Evolutionary conservation across 768 basidiomycete species (phyloP), one percentile per base, ranked within the genome.

Genomic region (Boletus reticulatus): DNA sequence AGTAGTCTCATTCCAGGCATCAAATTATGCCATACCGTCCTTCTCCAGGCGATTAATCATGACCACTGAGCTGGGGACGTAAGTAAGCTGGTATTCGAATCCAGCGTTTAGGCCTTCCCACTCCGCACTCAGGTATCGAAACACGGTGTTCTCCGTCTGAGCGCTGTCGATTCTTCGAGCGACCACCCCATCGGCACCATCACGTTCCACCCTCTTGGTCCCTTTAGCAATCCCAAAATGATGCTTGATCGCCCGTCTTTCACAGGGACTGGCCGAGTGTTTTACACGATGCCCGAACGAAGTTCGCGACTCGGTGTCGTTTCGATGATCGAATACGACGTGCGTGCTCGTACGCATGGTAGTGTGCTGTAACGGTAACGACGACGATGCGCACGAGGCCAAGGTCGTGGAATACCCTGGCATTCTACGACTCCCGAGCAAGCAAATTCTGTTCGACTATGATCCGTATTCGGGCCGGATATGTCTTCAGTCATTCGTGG

Each of bases 401-500:
- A 56, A 43, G 36, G 29, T 47, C 13, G 9, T 34, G 0, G 49
- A 64, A 6, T 57, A 64, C 32, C 46, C 42, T 24, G 51, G 4
- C 10, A 37, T 62, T 24, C 27, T 57, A 7, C 44, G 29, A 4
- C 50, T 48, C n/a, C n/a, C n/a, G 13, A 14, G 42, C 6, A 11
- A 22, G 2, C 46, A 46, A 14, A 20, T 19, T 13, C 24, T 67
- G 13, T 22, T 37, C 31, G 62, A 67, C 47, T 67, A 62, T 41
- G 65, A 66, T 50, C 55, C 63, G 4, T 66, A 67, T 48, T 50
- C 43, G 0, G 66, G 65, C 2, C 53, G 55, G 36, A 37, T 66
- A n/a, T 65, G 60, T 24, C 14, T 67, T 2, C 48, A 13, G 32
- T 48, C 11, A n/a, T n/a, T n/a, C n/a, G n/a, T 22, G 0, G 12